Evolutionary conservation across 2,329 filamentous ascomycete species (phyloP), one percentile per base, ranked within the genome.

Genomic region (Arthroderma uncinatum): DNA sequence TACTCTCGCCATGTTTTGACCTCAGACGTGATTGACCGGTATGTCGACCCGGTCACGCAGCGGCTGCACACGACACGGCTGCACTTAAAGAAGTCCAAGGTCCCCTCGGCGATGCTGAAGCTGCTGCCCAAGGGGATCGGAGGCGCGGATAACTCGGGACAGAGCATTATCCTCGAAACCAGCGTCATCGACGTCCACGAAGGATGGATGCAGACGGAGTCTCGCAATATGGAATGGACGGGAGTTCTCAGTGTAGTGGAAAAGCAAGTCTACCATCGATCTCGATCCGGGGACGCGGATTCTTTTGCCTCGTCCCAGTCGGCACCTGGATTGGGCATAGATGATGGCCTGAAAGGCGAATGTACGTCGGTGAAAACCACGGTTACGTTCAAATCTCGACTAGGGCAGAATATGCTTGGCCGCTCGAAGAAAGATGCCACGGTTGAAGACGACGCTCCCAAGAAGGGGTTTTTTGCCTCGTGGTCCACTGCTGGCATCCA

Each of bases 131-230:
- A 79, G 60, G 79, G 79, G 44, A 74, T 83, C 53, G 73, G 82
- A 12, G 81, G 82, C 56, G 77, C 73, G 16, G 81, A 78, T 54
- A 78, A 77, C 65, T 77, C 79, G 54, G 80, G 79, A 34, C 81
- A 85, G 67, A 79, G 76, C 62, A 84, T 81, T 64, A 83, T 85
- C 58, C 75, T 85, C 2, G 82, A 85, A 66, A 82, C 76, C 60
- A 83, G 79, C 57, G 73, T 81, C 7, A 79, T 85, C 14, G 82
- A 85, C 65, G 73, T 80, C 54, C 78, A 76, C 58, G 78, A 84
- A 63, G 82, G 82, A 57, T 82, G 80, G 79, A 85, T 85, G 82
- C 75, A 80, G 66, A 83, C 82, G 0, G 82, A 85, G 64, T 81
- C 78, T 12, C 75, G 77, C 58, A 85, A 85, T 60, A 76, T 85